Conservation (phyloP, 1,139 yeast genomes). For the Kodamaea anthophila region DNA sequence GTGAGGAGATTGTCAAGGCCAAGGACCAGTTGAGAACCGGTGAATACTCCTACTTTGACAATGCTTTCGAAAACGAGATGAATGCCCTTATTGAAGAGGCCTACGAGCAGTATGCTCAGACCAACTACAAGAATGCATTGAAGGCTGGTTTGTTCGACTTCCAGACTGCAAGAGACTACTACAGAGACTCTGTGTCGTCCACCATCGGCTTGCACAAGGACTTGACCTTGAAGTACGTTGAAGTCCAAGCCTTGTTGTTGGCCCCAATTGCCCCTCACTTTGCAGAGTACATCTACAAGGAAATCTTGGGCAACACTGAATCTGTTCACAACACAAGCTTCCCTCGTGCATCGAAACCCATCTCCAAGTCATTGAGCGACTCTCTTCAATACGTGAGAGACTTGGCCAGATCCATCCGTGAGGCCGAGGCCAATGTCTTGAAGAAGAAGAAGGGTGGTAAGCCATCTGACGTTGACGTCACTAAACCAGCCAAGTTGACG, state of each 20-base stretch:
- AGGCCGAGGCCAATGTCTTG: slow-evolving; percentile 79
- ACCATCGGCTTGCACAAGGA: slow-evolving; percentile 75
- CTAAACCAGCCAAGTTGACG: slow-evolving; percentile 66
- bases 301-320: slow-evolving; percentile 52
- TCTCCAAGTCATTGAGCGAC: slow-evolving; percentile 55
- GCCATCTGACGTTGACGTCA: slow-evolving; percentile 63
- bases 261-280: slow-evolving; percentile 97
- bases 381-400: slow-evolving; percentile 74
- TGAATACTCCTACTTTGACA: slow-evolving; percentile 65
- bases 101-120: slow-evolving; percentile 58
- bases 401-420: slow-evolving; percentile 80
- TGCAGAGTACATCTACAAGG: slow-evolving; percentile 84
- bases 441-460: slow-evolving; percentile 89
- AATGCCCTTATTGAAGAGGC: slow-evolving; percentile 72
- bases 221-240: slow-evolving; percentile 74
- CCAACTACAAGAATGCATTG: slow-evolving; percentile 84
- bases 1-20: slow-evolving; percentile 62
- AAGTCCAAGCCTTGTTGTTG: slow-evolving; percentile 73
- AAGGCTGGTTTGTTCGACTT: slow-evolving; percentile 89
- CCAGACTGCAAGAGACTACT: slow-evolving; percentile 93
- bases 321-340: slow-evolving; percentile 71
- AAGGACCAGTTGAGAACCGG: slow-evolving; percentile 57
- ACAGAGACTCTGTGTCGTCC: slow-evolving; percentile 70
- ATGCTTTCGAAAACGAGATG: slow-evolving; percentile 92
- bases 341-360: slow-evolving; percentile 68